Evolutionary conservation across 257 asterid species (phyloP).

Genomic region (Coffea canephora): DNA sequence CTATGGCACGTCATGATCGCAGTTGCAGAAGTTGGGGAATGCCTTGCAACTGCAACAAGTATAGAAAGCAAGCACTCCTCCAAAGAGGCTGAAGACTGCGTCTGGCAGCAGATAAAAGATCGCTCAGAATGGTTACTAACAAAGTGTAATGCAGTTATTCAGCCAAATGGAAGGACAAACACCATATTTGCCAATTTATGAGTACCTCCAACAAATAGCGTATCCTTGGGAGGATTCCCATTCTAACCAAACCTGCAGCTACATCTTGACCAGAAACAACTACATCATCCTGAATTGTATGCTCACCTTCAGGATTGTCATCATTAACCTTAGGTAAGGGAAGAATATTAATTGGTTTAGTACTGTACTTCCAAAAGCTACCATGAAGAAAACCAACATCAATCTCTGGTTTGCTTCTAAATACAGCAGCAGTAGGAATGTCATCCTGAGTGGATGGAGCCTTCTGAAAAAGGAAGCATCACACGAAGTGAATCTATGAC

Average conservation of each 20-base stretch:
- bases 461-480: conserved; percentile 51
- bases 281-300: conserved; percentile 80
- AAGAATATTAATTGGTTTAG: conserved; percentile 73
- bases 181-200: conserved; percentile 22
- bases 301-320: conserved; percentile 55
- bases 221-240: conserved; percentile 83
- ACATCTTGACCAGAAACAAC: conserved; percentile 89
- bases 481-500: conserved; percentile 17
- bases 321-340: conserved; percentile 34
- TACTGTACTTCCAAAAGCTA: conserved; percentile 96
- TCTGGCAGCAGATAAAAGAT: conserved; percentile 40
- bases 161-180: conserved; percentile 11
- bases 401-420: conserved; percentile 78
- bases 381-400: conserved; percentile 82
- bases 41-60: conserved; percentile 82
- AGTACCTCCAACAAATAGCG: conserved; percentile 83
- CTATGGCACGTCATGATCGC: conserved; percentile 63
- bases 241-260: conserved; percentile 89
- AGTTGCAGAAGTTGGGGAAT: conserved; percentile 82
- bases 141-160: not conserved
- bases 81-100: conserved; percentile 56
- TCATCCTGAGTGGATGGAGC: conserved; percentile 46
- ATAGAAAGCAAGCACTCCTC: conserved; percentile 83
- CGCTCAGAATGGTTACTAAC: not conserved
- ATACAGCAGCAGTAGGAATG: conserved; percentile 80